phyloP scores from a whole-genome alignment of 495 filamentous ascomycete species.

The Podospora tetraspora region DNA sequence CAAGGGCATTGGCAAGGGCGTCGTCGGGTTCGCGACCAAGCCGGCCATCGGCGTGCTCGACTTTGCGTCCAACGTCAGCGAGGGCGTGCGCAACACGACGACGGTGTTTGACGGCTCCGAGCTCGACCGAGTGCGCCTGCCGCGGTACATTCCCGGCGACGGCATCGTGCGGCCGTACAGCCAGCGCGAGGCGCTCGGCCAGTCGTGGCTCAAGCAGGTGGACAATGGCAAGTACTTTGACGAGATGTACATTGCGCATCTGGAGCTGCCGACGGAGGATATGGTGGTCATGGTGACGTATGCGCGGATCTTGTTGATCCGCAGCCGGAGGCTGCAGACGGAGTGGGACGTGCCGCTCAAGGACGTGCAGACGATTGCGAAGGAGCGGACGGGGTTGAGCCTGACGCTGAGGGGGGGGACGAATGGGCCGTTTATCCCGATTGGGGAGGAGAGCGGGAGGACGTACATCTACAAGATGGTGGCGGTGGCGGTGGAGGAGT shows the following conservation, averaged over 20 bases:
- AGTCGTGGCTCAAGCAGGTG: slow-evolving; percentile 97
- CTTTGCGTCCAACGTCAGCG: slow-evolving; percentile 89
- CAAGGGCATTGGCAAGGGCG: slow-evolving; percentile 93
- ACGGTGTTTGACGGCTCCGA: slow-evolving; percentile 95
- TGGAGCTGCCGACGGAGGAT: slow-evolving; percentile 84
- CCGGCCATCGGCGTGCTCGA: slow-evolving; percentile 96
- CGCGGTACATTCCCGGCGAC: slow-evolving; percentile 85
- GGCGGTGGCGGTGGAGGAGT: slow-evolving; percentile 53
- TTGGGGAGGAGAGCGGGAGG: slow-evolving; percentile 78
- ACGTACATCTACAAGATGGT: slow-evolving; percentile 75
- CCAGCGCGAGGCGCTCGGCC: slow-evolving; percentile 91
- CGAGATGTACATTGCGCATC: slow-evolving; percentile 93
- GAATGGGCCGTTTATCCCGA: slow-evolving; percentile 92
- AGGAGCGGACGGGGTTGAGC: slow-evolving; percentile 90
- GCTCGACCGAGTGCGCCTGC: slow-evolving; percentile 85
- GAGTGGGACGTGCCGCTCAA: slow-evolving; percentile 97
- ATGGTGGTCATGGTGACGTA: slow-evolving; percentile 96
- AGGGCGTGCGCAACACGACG: slow-evolving; percentile 96
- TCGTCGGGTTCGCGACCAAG: slow-evolving; percentile 88
- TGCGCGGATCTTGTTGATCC: slow-evolving; percentile 82
- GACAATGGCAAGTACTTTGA: slow-evolving; percentile 97
- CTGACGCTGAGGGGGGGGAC: slow-evolving; percentile 82
- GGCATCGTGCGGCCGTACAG: slow-evolving; percentile 93
- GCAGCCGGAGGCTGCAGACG: slow-evolving; percentile 71
- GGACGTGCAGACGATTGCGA: slow-evolving; percentile 93